Base-by-base conservation (phyloP, 345 rosid genomes). In the Dimocarpus longan region DNA sequence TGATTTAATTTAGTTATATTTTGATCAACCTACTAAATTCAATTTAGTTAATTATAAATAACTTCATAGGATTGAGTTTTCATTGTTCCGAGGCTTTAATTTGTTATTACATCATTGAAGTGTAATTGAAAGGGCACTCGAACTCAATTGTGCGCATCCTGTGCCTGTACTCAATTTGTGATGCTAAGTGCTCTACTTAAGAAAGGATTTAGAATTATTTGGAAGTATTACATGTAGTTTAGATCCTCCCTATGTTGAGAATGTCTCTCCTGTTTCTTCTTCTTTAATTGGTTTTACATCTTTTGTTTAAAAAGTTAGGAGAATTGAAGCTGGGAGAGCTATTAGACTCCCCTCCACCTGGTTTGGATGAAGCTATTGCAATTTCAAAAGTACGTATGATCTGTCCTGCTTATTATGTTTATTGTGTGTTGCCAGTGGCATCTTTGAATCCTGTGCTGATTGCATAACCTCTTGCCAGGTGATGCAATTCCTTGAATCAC, bases 271-370 rank as follows among this genome's bases (percentile, higher is more conserved):
- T 64, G 67, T 37, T 28, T 63, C 22, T 67, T 64, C 75, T 83
- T 70, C 26, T 64, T 69, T 77, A 77, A 32, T 74, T 18, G 72
- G 50, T 66, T 81, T 40, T 78, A 62, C 59, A 37, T 80, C 63
- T 56, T 70, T 62, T 68, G 73, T 26, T 54, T 78, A 71, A 67
- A 80, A 88, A 94, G 99, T 80, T 96, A 80, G 98, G 98, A 44
- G 99, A 96, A 77, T 83, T 94, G 74, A 94, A 96, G 81, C 86
- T 96, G 64, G 98, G 99, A 83, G 99, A 90, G 79, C 86, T 96
- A 79, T 90, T 94, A 19, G 99, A 96, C 80, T 89, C 98, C 22
- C 99, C 99, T n/a, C 99, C 99, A 83, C 99, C 98, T 74, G 98
- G 99, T 75, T 84, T 96, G 80, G 97, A 96, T 90, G 99, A 96